Percentiles rank a stretch among this genome's conserved stretches.
Evolutionary conservation across 306 rosid species (phyloP).

Genomic region (Echinosophora koreensis): DNA sequence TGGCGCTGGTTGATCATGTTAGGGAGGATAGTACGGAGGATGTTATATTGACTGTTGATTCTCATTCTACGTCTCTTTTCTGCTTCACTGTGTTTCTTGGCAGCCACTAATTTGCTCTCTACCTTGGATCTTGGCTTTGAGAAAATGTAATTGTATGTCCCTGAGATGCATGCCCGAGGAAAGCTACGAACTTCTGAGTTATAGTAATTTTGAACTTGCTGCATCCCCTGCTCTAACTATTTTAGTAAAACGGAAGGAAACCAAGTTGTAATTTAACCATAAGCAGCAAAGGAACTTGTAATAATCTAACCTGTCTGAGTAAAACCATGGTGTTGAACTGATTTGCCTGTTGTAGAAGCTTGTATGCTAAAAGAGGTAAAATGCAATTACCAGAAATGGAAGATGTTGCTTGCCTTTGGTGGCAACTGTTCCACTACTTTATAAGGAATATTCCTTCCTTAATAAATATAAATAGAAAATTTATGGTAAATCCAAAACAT

Average conservation of each 20-base stretch:
- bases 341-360: slow-evolving; percentile 27
- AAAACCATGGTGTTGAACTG: slow-evolving; percentile 48
- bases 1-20: slow-evolving; percentile 57
- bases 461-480: slow-evolving; percentile 21
- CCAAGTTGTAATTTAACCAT: not conserved
- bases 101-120: slow-evolving; percentile 58
- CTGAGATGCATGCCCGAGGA: slow-evolving; percentile 42
- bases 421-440: slow-evolving; percentile 22
- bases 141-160: slow-evolving; percentile 47
- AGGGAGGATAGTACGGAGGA: slow-evolving; percentile 67
- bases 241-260: slow-evolving; percentile 35
- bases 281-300: not conserved
- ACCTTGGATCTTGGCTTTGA: slow-evolving; percentile 59
- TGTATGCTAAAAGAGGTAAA: slow-evolving; percentile 43
- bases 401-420: slow-evolving; percentile 29
- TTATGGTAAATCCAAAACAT: slow-evolving; percentile 35
- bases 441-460: slow-evolving; percentile 16
- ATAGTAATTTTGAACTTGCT: slow-evolving; percentile 50
- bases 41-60: slow-evolving; percentile 74
- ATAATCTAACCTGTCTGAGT: slow-evolving; percentile 49
- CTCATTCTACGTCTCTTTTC: slow-evolving; percentile 77
- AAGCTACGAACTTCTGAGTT: slow-evolving; percentile 46
- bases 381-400: not conserved
- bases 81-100: slow-evolving; percentile 78
- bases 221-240: slow-evolving; percentile 56